phyloP scores from a whole-genome alignment of 495 filamentous ascomycete species.

The Daldinia loculata region DNA sequence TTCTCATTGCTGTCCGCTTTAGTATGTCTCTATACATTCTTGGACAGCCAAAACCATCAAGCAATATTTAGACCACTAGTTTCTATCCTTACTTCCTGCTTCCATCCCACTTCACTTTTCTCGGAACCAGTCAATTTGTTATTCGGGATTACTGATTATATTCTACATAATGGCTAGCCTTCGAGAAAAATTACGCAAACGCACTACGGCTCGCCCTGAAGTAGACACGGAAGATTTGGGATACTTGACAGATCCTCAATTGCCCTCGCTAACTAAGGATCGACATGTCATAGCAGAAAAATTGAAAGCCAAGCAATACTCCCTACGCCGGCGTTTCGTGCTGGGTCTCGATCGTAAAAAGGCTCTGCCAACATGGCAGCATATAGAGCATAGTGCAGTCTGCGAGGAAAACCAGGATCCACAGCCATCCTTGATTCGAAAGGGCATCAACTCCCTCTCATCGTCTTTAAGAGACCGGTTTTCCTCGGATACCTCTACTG shows the following conservation, averaged over 20 bases:
- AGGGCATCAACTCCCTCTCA: slow-evolving; percentile 30
- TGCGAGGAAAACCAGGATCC: not conserved
- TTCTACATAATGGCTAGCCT: slow-evolving; percentile 16
- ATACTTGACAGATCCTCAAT: not conserved
- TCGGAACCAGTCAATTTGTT: not conserved
- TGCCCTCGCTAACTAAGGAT: not conserved
- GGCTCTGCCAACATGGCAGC: slow-evolving; percentile 1
- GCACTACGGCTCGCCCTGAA: not conserved
- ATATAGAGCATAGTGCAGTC: not conserved
- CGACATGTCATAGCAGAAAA: not conserved
- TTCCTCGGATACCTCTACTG: slow-evolving; percentile 5
- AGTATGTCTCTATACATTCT: slow-evolving; percentile 8
- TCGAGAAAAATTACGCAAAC: slow-evolving; percentile 12
- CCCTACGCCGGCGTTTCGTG: slow-evolving; percentile 19
- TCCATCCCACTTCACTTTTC: not conserved
- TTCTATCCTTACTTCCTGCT: slow-evolving; percentile 5
- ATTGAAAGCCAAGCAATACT: not conserved
- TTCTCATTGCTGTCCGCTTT: not conserved
- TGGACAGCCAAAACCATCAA: slow-evolving; percentile 5
- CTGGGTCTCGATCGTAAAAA: slow-evolving; percentile 16
- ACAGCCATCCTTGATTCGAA: slow-evolving; percentile 14
- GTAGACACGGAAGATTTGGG: not conserved
- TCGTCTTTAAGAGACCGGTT: slow-evolving; percentile 27
- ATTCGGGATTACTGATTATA: not conserved
- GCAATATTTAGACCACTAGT: slow-evolving; percentile 5